Evolutionary conservation across 1,139 yeast genomes (phyloP).

Genomic region (Geotrichum citri-aurantii): DNA sequence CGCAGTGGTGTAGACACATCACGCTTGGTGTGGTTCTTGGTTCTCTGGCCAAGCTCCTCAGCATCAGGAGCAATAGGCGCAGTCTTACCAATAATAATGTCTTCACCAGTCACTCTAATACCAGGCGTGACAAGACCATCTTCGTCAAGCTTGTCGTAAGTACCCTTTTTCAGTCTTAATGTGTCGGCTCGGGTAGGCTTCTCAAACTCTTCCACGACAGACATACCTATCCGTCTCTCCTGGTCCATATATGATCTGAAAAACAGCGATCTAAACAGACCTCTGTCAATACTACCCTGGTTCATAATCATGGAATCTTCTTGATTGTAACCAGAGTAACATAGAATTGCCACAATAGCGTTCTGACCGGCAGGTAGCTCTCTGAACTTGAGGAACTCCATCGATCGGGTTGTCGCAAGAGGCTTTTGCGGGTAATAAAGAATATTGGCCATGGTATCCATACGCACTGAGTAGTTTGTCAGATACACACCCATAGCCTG

Average conservation of each 20-base stretch:
- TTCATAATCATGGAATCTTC: slow-evolving; percentile 99
- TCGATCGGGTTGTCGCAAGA: slow-evolving; percentile 96
- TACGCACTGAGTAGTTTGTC: slow-evolving; percentile 91
- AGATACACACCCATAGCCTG: slow-evolving; percentile 99
- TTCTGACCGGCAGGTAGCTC: slow-evolving; percentile 99
- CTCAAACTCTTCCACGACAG: slow-evolving; percentile 91
- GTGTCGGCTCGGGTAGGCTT: slow-evolving; percentile 94
- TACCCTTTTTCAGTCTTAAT: slow-evolving; percentile 91
- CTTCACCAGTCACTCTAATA: slow-evolving; percentile 97
- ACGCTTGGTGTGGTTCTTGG: slow-evolving; percentile 95
- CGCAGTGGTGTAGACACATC: slow-evolving; percentile 97
- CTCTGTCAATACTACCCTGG: slow-evolving; percentile 95
- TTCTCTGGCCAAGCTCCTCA: slow-evolving; percentile 96
- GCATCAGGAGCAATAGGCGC: slow-evolving; percentile 98
- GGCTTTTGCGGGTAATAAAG: slow-evolving; percentile 98
- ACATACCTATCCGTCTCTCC: slow-evolving; percentile 98
- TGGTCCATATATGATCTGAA: slow-evolving; percentile 98
- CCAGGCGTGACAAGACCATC: slow-evolving; percentile 99
- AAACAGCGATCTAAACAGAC: slow-evolving; percentile 89
- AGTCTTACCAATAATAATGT: slow-evolving; percentile 95
- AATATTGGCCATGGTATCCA: slow-evolving; percentile 99
- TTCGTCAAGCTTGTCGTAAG: slow-evolving; percentile 95
- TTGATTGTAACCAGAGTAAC: slow-evolving; percentile 98
- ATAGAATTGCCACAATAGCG: slow-evolving; percentile 95
- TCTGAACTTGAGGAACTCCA: slow-evolving; percentile 95